Base-by-base conservation (phyloP, 2,329 filamentous ascomycete species). In the Colletotrichum chrysophilum region DNA sequence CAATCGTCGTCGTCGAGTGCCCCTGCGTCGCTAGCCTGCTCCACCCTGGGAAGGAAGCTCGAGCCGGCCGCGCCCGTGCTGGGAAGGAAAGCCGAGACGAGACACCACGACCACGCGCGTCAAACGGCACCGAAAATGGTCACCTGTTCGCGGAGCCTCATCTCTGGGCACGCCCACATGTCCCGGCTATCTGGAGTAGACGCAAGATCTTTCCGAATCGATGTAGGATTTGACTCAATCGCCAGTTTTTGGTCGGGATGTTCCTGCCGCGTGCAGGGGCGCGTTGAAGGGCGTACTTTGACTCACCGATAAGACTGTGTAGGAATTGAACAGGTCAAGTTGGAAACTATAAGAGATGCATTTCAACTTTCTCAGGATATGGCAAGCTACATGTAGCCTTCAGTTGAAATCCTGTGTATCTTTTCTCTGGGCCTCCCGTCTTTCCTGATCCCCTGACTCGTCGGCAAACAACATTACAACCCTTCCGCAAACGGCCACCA, bases 241-340 rank as follows among this genome's bases (percentile, higher is more conserved):
- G n/a, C 2, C n/a, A 48, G 1, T 7, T 0, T 13, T 21, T 13
- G n/a, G n/a, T 21, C 43, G n/a, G n/a, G 5, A 48, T 13, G 18
- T 48, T 48, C 10, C 43, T 21, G 10, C 43, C 10, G 43, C 10
- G 43, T 48, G 43, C n/a, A 48, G n/a, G 10, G 10, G n/a, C 43
- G 43, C 43, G 43, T 21, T 13, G 6, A 48, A 21, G 5, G 43
- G 43, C n/a, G 43, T 21, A 48, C 43, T 21, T 7, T 48, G 43
- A 48, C 0, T 48, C 43, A 48, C 43, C n/a, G n/a, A 48, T 7
- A 21, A 48, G 43, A 7, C 10, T 21, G 2, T 48, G 1, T 3
- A 7, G 3, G 43, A 48, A 48, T 48, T 13, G 43, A 48, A 48
- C 5, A 48, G 18, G 43, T 4, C 5, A 48, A 48, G 18, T 7